Evolutionary conservation across 2,329 filamentous ascomycete species (phyloP).

Genomic region (Cladophialophora bantiana): DNA sequence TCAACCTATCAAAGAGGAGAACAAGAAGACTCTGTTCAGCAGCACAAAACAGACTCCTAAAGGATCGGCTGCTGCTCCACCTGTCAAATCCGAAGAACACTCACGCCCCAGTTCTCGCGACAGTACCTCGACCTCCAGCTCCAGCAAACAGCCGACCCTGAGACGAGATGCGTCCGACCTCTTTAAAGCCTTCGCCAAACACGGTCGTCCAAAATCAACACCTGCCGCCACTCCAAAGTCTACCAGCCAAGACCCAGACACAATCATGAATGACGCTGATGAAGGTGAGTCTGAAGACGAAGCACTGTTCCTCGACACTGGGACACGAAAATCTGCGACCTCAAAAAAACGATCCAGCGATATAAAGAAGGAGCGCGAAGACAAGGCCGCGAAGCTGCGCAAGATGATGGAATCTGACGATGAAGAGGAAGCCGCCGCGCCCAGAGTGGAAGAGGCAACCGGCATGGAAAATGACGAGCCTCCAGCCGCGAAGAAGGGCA

Average conservation of each 20-base stretch:
- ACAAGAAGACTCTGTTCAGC: slow-evolving; percentile 16
- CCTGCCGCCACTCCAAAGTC: slow-evolving; percentile 9
- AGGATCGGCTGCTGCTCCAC: background rate
- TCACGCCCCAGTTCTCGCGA: slow-evolving; percentile 43
- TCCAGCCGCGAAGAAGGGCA: slow-evolving; percentile 24
- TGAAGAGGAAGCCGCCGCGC: slow-evolving; percentile 48
- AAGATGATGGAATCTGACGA: slow-evolving; percentile 78
- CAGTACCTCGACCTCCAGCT: slow-evolving; percentile 46
- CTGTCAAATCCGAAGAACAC: slow-evolving; percentile 28
- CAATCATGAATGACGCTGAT: slow-evolving; percentile 49
- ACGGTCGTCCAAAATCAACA: slow-evolving; percentile 32
- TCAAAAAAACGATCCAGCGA: slow-evolving; percentile 45
- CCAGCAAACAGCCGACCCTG: slow-evolving; percentile 50
- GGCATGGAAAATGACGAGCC: slow-evolving; percentile 26
- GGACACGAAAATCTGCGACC: slow-evolving; percentile 47
- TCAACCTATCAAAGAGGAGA: slow-evolving; percentile 40
- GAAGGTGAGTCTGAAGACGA: slow-evolving; percentile 64
- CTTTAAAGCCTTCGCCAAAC: slow-evolving; percentile 42
- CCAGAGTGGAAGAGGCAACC: slow-evolving; percentile 40
- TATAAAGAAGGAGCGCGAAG: slow-evolving; percentile 44
- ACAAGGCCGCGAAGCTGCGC: slow-evolving; percentile 70
- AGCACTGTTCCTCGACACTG: slow-evolving; percentile 55
- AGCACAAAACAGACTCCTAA: slow-evolving; percentile 17
- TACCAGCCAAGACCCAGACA: slow-evolving; percentile 26
- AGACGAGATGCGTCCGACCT: slow-evolving; percentile 40